Percentiles rank a stretch among this genome's conserved stretches.
These are phyloP conservation scores for Crataegus laevigata DNA, from an alignment of 306 rosid species.

Conservation along the genomic window DNA sequence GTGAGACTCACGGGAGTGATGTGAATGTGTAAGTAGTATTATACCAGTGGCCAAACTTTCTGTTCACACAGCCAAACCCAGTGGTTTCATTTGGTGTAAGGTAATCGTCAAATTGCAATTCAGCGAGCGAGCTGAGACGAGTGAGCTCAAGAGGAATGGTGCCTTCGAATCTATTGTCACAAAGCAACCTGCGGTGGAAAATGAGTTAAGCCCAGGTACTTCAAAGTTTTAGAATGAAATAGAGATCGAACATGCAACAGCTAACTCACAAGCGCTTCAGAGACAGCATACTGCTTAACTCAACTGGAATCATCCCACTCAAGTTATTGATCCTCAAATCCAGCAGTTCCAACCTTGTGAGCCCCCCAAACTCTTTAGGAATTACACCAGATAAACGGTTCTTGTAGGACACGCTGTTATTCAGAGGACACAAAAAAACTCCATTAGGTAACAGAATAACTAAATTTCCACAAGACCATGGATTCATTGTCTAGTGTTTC, in stretches of 20 bases:
- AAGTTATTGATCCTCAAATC: slow-evolving; percentile 82
- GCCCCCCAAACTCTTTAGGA: slow-evolving; percentile 71
- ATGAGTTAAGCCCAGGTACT: slow-evolving; percentile 17
- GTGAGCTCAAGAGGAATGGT: slow-evolving; percentile 37
- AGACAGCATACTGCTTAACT: slow-evolving; percentile 41
- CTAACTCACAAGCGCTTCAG: slow-evolving; percentile 68
- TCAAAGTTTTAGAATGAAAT: neutral
- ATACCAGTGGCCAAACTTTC: slow-evolving; percentile 71
- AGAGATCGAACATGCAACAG: slow-evolving; percentile 10
- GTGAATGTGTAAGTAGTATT: neutral
- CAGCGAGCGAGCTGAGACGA: slow-evolving; percentile 32
- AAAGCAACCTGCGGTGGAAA: slow-evolving; percentile 46
- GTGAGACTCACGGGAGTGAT: neutral
- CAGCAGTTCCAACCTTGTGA: slow-evolving; percentile 52
- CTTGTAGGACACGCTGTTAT: slow-evolving; percentile 53
- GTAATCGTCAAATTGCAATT: slow-evolving; percentile 37
- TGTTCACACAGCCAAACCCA: slow-evolving; percentile 37
- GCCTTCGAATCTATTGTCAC: slow-evolving; percentile 52
- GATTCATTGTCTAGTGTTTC: neutral
- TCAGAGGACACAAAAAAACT: slow-evolving; percentile 9
- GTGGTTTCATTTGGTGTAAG: slow-evolving; percentile 24
- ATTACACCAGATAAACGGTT: slow-evolving; percentile 64
- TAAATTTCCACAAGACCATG: neutral
- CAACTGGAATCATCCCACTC: slow-evolving; percentile 57
- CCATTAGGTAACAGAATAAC: neutral